Conservation (phyloP, 805 yeast genomes). For the Suhomyces kilbournensis region DNA sequence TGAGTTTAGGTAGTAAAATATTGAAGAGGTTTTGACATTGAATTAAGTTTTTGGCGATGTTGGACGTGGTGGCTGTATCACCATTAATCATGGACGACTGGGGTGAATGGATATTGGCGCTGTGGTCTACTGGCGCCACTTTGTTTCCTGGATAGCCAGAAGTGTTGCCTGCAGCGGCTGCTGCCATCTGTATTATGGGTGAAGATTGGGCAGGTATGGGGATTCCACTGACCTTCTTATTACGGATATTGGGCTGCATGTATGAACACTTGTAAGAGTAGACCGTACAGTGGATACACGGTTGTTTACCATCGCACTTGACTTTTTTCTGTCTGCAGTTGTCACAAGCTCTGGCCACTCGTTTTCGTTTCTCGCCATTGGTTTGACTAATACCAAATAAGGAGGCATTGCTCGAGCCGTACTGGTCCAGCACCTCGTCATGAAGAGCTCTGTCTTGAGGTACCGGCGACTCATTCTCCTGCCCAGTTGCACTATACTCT, state of each 20-base stretch:
- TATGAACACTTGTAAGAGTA: slow-evolving; percentile 83
- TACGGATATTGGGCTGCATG: slow-evolving; percentile 68
- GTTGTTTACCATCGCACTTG: slow-evolving; percentile 76
- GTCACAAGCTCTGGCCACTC: slow-evolving; percentile 76
- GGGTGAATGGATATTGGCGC: background rate
- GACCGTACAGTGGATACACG: slow-evolving; percentile 82
- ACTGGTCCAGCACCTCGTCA: background rate
- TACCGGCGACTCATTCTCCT: background rate
- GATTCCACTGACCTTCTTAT: slow-evolving; percentile 38
- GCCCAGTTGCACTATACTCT: background rate
- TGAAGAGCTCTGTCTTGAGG: background rate
- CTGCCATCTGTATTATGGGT: slow-evolving; percentile 14
- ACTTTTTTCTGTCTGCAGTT: slow-evolving; percentile 74
- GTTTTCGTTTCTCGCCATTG: slow-evolving; percentile 42
- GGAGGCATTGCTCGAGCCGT: background rate
- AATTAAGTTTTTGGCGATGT: slow-evolving; percentile 18
- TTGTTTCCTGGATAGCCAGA: background rate
- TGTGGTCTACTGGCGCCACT: slow-evolving; percentile 11
- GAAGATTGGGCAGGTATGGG: slow-evolving; percentile 25
- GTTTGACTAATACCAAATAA: background rate
- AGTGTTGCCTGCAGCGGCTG: slow-evolving; percentile 11
- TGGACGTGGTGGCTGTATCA: slow-evolving; percentile 1
- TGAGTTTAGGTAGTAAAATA: slow-evolving; percentile 33
- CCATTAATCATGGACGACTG: background rate
- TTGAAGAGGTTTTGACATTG: slow-evolving; percentile 34